phyloP scores from a whole-genome alignment of 345 rosid genomes.

The Barbarea vulgaris region DNA sequence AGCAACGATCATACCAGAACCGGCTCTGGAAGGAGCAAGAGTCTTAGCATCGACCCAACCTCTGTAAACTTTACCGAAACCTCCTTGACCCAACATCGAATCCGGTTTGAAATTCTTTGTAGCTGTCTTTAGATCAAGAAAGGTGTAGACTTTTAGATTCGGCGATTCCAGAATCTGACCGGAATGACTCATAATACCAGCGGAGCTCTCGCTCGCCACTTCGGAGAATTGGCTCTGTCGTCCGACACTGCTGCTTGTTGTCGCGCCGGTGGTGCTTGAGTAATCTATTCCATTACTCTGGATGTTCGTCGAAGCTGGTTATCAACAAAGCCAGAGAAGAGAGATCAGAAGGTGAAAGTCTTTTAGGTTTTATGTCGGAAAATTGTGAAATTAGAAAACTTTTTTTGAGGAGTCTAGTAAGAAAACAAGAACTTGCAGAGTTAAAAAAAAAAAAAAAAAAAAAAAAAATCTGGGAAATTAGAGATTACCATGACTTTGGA shows the following conservation, averaged over 20 bases:
- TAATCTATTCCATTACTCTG: constrained; percentile 40
- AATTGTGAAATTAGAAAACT: neutral
- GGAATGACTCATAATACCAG: constrained; percentile 29
- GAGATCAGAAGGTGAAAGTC: neutral
- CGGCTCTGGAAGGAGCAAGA: constrained; percentile 58
- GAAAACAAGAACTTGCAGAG: constrained; percentile 3
- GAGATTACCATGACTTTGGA: constrained; percentile 27
- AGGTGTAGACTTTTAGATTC: constrained; percentile 55
- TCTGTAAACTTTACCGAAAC: constrained; percentile 80
- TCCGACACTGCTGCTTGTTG: constrained; percentile 44
- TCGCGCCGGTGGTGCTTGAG: constrained; percentile 38
- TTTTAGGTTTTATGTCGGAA: neutral
- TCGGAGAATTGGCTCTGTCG: constrained; percentile 52
- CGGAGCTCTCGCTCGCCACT: constrained; percentile 45
- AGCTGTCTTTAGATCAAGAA: constrained; percentile 63
- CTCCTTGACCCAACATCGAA: constrained; percentile 75
- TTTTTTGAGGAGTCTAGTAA: neutral
- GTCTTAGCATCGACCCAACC: constrained; percentile 79
- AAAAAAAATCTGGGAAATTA: neutral
- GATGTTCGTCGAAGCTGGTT: constrained; percentile 25
- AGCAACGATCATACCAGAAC: constrained; percentile 68
- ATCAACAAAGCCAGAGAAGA: neutral
- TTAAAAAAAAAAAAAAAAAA: neutral
- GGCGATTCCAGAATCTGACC: constrained; percentile 41
- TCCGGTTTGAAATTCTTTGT: constrained; percentile 68